Conservation (phyloP, 2,329 filamentous ascomycete species). For the Xylariaceae sp. region DNA sequence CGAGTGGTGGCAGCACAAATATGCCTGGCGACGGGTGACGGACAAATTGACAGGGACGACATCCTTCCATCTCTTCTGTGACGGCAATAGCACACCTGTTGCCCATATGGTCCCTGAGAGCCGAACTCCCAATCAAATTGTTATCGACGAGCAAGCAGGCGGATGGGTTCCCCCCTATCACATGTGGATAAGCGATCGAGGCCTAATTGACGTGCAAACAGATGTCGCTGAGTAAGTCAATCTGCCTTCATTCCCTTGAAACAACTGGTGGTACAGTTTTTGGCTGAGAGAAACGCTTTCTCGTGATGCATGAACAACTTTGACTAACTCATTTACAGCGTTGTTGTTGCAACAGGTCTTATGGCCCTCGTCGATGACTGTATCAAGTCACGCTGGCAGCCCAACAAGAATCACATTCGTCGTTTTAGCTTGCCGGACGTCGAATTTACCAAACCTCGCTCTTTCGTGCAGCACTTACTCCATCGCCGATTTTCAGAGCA, state of each 20-base stretch:
- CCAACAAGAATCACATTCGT: conserved; percentile 39
- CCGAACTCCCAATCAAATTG: conserved; percentile 64
- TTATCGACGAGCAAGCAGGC: conserved; percentile 70
- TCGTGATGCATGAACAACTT: background rate
- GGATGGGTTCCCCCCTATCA: conserved; percentile 89
- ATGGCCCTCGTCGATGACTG: conserved; percentile 85
- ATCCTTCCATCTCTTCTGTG: conserved; percentile 75
- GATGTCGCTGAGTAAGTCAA: conserved; percentile 79
- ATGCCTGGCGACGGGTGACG: conserved; percentile 74
- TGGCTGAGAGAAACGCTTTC: background rate
- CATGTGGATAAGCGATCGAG: conserved; percentile 80
- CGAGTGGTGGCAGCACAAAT: conserved; percentile 85
- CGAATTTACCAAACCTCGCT: conserved; percentile 30
- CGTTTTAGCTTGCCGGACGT: conserved; percentile 37
- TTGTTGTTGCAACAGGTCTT: conserved; percentile 85
- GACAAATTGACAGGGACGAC: conserved; percentile 65
- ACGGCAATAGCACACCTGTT: conserved; percentile 58
- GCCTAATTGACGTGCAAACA: conserved; percentile 62
- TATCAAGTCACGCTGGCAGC: conserved; percentile 73
- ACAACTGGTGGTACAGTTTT: background rate
- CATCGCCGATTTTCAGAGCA: conserved; percentile 41
- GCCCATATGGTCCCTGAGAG: conserved; percentile 83
- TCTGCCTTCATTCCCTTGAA: background rate
- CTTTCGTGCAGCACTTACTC: conserved; percentile 40
- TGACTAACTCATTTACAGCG: conserved; percentile 47